These are phyloP conservation scores for Sarocladiaceae sp. DNA, from an alignment of 2,329 filamentous ascomycete species.

Conservation along the genomic window DNA sequence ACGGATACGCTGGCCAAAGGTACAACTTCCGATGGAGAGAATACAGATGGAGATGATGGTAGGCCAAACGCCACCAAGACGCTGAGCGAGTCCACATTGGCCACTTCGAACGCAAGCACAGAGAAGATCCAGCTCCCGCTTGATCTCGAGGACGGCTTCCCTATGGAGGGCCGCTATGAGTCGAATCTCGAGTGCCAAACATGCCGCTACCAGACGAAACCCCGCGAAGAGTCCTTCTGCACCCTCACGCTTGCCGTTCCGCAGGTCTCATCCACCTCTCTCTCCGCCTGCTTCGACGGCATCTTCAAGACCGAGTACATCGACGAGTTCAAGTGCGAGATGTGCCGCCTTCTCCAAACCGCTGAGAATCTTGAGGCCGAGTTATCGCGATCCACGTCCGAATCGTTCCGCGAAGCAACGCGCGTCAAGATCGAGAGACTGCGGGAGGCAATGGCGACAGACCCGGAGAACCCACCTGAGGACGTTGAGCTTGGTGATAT, in stretches of 20 bases:
- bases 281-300: slow-evolving; percentile 86
- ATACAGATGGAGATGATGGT: neutral
- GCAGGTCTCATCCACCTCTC: slow-evolving; percentile 69
- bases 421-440: slow-evolving; percentile 59
- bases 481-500: slow-evolving; percentile 70
- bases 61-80: neutral
- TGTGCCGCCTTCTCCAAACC: slow-evolving; percentile 80
- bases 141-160: slow-evolving; percentile 67
- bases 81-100: neutral
- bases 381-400: slow-evolving; percentile 46
- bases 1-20: slow-evolving; percentile 13
- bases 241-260: slow-evolving; percentile 90
- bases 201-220: slow-evolving; percentile 83
- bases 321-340: slow-evolving; percentile 94
- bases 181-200: slow-evolving; percentile 92
- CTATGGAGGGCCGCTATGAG: slow-evolving; percentile 84
- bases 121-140: slow-evolving; percentile 16
- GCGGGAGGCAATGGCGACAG: slow-evolving; percentile 62
- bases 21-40: neutral
- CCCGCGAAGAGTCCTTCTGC: slow-evolving; percentile 79
- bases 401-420: slow-evolving; percentile 43
- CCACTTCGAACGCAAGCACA: neutral
- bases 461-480: slow-evolving; percentile 72
- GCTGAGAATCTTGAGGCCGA: slow-evolving; percentile 57
- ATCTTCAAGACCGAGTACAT: slow-evolving; percentile 94